phyloP scores from a whole-genome alignment of 164 flowering plant genomes.

The Vitis rupestris region DNA sequence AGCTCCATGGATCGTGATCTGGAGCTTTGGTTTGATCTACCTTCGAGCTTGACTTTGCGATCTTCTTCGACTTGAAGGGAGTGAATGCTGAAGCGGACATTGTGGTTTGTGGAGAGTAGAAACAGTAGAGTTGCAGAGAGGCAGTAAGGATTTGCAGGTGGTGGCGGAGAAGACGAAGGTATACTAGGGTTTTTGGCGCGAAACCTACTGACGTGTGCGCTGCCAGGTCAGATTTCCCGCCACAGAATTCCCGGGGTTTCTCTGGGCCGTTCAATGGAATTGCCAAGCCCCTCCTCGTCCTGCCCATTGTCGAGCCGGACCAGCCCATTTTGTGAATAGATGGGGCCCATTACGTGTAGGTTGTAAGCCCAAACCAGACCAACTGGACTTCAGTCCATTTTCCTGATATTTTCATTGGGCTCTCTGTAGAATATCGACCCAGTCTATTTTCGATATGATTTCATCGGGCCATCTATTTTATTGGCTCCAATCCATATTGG shows the following conservation, averaged over 20 bases:
- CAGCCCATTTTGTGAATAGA: too few relatives aligned
- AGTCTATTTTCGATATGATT: too few relatives aligned
- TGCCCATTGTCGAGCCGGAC: constrained; percentile 1
- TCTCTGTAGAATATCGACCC: too few relatives aligned
- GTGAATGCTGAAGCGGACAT: not conserved
- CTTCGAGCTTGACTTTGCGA: constrained; percentile 12
- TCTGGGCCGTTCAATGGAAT: constrained; percentile 2
- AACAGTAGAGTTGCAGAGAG: not conserved
- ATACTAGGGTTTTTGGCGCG: constrained; percentile 24
- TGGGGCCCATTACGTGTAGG: too few relatives aligned
- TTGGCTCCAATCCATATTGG: too few relatives aligned
- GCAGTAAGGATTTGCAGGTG: not conserved
- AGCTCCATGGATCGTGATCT: constrained; percentile 5
- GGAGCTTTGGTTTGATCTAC: constrained; percentile 3
- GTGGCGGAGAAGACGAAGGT: not conserved
- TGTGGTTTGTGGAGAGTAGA: constrained; percentile 2
- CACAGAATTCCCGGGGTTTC: constrained; percentile 21
- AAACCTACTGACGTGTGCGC: constrained; percentile 10
- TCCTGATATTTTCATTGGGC: too few relatives aligned
- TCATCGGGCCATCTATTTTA: too few relatives aligned
- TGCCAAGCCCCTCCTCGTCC: not conserved
- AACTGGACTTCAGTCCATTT: too few relatives aligned
- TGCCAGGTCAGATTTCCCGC: constrained; percentile 29
- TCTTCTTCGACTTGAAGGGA: constrained; percentile 36
- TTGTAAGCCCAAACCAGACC: too few relatives aligned